Base-by-base conservation (phyloP, 768 basidiomycete genomes). In the Psilocybe subaeruginosa region DNA sequence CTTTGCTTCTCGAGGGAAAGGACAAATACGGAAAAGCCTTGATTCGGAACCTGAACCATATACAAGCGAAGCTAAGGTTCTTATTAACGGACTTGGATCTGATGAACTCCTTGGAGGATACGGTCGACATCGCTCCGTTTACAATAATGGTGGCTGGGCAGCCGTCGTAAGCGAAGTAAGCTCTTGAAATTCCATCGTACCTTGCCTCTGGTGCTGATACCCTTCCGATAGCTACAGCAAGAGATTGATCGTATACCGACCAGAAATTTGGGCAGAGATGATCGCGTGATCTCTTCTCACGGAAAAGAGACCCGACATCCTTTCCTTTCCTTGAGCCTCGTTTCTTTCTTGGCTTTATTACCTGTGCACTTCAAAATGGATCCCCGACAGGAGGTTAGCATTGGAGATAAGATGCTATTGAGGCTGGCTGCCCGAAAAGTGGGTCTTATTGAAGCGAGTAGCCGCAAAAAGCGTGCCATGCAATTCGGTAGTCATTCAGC, bases 71-170 rank as follows among this genome's bases (percentile, higher is more conserved):
- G 94, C 97, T 0, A 84, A 86, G 47, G 95, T 99, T 0, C 77
- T 98, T 8, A 76, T 99, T 27, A 96, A 88, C 64, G 97, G 97
- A 1, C 78, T 99, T 6, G 97, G 97, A 0, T 93, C 97, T 0
- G 97, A 99, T 70, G 97, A 99, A 71, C 80, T 98, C 43, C 80
- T 99, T 4, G 97, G 95, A 2, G 97, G 97, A 1, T 99, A 99
- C 72, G 85, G 92, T 2, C 82, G 97, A 59, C 95, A 98, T 76
- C 84, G 93, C 7, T 84, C 86, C 8, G 91, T 88, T 1, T 99
- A 85, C 70, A 80, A 76, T 5, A 67, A 73, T 6, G 83, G 81
- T 17, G 86, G 91, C 9, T 97, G 94, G 94, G 68, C 79, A 63
- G 89, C 85, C 8, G 83, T 94, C 46, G 82, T 96, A 54, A 81